Conservation (phyloP, 306 rosid species). For the Echinosophora koreensis region DNA sequence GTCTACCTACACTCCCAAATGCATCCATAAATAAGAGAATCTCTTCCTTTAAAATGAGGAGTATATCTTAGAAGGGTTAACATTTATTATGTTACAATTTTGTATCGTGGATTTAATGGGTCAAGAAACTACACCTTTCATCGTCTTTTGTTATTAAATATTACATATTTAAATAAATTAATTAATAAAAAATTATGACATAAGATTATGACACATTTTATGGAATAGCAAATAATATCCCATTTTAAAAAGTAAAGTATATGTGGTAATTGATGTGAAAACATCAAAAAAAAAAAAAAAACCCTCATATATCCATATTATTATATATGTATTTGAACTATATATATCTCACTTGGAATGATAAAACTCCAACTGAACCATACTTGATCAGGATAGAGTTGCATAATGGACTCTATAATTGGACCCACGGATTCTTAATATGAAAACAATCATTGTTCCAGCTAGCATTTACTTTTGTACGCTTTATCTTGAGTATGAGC, state of each 20-base stretch:
- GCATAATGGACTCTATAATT: slow-evolving; percentile 42
- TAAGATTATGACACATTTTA: too few species aligned
- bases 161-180: too few species aligned
- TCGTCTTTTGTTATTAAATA: too few species aligned
- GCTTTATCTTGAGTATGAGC: slow-evolving; percentile 17
- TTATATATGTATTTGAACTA: background rate
- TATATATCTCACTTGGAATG: background rate
- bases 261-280: background rate
- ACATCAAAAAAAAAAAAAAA: background rate
- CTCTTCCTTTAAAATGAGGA: too few species aligned
- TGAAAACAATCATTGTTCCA: slow-evolving; percentile 39
- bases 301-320: background rate
- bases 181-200: too few species aligned
- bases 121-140: too few species aligned
- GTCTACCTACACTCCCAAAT: too few species aligned
- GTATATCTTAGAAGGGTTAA: too few species aligned
- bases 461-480: background rate
- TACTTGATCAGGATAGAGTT: slow-evolving; percentile 24
- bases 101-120: too few species aligned
- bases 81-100: too few species aligned
- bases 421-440: slow-evolving; percentile 41
- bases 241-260: background rate
- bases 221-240: too few species aligned
- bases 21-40: background rate
- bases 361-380: background rate